Conservation (phyloP, 2,329 filamentous ascomycete species). For the Exophiala oligosperma region DNA sequence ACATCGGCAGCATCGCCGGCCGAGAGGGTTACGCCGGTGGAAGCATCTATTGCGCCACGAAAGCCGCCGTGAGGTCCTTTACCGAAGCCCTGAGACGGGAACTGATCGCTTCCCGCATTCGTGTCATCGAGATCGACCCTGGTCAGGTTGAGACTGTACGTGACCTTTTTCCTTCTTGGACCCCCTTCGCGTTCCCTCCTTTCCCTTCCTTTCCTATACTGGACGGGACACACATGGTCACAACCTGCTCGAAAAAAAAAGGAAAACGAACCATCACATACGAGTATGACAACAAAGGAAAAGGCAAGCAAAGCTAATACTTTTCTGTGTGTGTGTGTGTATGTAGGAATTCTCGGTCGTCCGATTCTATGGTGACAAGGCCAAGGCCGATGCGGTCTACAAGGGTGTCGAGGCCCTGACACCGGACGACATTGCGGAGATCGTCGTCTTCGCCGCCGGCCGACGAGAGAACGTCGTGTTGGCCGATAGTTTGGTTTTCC, state of each 20-base stretch:
- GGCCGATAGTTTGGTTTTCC: slow-evolving; percentile 83
- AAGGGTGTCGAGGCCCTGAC: slow-evolving; percentile 80
- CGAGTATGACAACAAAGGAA: background rate
- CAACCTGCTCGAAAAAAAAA: background rate
- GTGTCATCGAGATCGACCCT: slow-evolving; percentile 85
- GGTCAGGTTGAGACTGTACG: slow-evolving; percentile 79
- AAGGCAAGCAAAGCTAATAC: too few relatives aligned
- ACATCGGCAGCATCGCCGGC: slow-evolving; percentile 89
- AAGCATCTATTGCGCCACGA: slow-evolving; percentile 89
- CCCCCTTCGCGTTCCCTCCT: background rate
- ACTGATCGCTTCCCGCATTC: slow-evolving; percentile 74
- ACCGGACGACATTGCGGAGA: slow-evolving; percentile 86
- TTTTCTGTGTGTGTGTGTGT: background rate
- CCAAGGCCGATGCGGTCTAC: slow-evolving; percentile 78
- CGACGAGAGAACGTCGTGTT: slow-evolving; percentile 87
- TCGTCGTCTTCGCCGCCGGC: slow-evolving; percentile 81
- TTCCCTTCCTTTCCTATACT: background rate
- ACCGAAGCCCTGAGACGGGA: slow-evolving; percentile 81
- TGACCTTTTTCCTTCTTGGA: background rate
- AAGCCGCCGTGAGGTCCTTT: slow-evolving; percentile 83
- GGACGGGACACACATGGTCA: too few relatives aligned
- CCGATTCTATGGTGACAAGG: slow-evolving; percentile 82
- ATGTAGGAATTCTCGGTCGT: slow-evolving; percentile 76
- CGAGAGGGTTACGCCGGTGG: slow-evolving; percentile 82
- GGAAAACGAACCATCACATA: background rate